phyloP scores from a whole-genome alignment of 768 basidiomycete species.

The Phallus indusiatus region DNA sequence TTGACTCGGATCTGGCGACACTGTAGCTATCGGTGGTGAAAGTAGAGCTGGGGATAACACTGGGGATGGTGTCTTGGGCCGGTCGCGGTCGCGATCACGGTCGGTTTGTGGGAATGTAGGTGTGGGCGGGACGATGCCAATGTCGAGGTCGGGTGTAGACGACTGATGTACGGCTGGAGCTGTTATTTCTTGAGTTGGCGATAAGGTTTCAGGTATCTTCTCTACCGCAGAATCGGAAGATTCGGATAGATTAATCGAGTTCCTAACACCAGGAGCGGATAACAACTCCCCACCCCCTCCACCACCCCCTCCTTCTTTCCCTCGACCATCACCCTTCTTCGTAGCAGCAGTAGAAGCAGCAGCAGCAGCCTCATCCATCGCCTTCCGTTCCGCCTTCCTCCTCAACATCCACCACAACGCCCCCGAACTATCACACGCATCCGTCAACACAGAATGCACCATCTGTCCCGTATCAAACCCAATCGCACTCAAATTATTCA shows the following conservation, averaged over 20 bases:
- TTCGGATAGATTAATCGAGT: background rate
- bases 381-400: slow-evolving; percentile 63
- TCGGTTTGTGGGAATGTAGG: slow-evolving; percentile 40
- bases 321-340: slow-evolving; percentile 15
- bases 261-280: slow-evolving; percentile 5
- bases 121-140: slow-evolving; percentile 71
- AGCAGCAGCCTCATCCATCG: slow-evolving; percentile 24
- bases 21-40: slow-evolving; percentile 26
- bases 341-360: too few relatives aligned
- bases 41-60: slow-evolving; percentile 23
- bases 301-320: too few relatives aligned
- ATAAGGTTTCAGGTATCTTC: slow-evolving; percentile 10
- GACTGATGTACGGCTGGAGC: background rate
- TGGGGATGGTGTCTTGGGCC: slow-evolving; percentile 48
- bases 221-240: slow-evolving; percentile 4
- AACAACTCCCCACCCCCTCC: slow-evolving; percentile 11
- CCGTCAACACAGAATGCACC: slow-evolving; percentile 81
- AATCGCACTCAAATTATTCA: slow-evolving; percentile 62
- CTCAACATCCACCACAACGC: slow-evolving; percentile 97
- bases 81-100: too few relatives aligned
- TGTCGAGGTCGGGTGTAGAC: slow-evolving; percentile 51
- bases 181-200: slow-evolving; percentile 7
- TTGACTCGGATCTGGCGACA: slow-evolving; percentile 48
- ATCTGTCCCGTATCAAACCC: slow-evolving; percentile 94
- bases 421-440: slow-evolving; percentile 88